Percentiles rank a stretch among this genome's conserved stretches.
These are phyloP conservation scores for Termitomyces sp. DNA, from an alignment of 768 basidiomycete species.

Conservation along the genomic window DNA sequence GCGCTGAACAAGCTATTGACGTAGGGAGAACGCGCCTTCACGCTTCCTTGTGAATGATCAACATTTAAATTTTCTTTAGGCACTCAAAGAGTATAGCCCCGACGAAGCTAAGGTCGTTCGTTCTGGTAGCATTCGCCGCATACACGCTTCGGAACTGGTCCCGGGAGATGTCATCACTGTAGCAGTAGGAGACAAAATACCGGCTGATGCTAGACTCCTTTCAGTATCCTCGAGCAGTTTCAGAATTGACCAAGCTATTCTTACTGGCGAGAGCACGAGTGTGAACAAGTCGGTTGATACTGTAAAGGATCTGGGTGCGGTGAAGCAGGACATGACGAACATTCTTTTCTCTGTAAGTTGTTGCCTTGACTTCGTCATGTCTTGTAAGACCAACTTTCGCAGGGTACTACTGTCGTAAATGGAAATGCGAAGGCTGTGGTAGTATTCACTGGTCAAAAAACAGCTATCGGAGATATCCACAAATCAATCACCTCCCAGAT, in stretches of 20 bases:
- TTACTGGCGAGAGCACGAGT: constrained; percentile 90
- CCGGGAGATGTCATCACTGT: constrained; percentile 92
- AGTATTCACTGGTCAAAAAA: constrained; percentile 76
- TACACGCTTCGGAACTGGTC: constrained; percentile 86
- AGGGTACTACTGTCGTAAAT: constrained; percentile 96
- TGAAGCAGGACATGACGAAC: constrained; percentile 98
- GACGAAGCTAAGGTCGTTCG: constrained; percentile 92
- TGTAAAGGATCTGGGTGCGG: constrained; percentile 71
- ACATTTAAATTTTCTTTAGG: constrained; percentile 39
- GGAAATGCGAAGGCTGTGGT: constrained; percentile 87
- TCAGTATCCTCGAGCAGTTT: constrained; percentile 92
- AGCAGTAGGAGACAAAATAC: constrained; percentile 91
- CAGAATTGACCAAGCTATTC: constrained; percentile 91
- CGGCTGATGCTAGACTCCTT: constrained; percentile 88
- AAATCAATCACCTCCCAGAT: constrained; percentile 93
- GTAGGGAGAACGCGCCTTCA: constrained; percentile 42
- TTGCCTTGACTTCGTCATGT: background rate
- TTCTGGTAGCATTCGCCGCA: constrained; percentile 56
- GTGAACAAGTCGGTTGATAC: constrained; percentile 74
- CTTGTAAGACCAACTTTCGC: background rate
- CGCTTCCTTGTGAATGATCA: constrained; percentile 2
- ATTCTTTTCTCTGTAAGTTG: constrained; percentile 83
- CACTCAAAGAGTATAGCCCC: constrained; percentile 93
- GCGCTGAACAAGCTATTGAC: constrained; percentile 95
- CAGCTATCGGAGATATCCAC: constrained; percentile 97